These are phyloP conservation scores for Fallopia convolvulus DNA, from an alignment of 148 eudicot species.

Conservation along the genomic window DNA sequence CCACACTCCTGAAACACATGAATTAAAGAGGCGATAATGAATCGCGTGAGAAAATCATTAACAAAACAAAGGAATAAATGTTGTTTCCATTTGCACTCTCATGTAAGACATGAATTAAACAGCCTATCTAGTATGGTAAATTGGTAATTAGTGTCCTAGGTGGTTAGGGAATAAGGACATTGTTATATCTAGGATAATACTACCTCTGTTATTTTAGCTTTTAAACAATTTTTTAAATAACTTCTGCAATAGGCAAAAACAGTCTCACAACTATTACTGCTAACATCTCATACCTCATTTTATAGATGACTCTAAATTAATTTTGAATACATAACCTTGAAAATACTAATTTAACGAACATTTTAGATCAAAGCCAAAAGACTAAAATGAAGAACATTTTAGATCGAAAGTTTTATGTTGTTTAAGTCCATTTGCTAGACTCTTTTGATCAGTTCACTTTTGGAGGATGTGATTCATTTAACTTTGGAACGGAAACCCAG, in stretches of 20 bases:
- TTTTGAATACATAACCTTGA: not conserved
- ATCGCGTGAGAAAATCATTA: not conserved
- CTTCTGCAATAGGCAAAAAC: not conserved
- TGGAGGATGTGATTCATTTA: not conserved
- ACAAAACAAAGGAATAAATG: not conserved
- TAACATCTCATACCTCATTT: not conserved
- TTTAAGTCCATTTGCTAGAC: not conserved
- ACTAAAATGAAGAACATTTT: not conserved
- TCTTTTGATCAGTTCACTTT: not conserved
- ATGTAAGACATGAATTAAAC: not conserved
- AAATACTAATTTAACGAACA: not conserved
- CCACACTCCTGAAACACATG: not conserved
- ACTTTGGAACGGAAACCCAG: not conserved
- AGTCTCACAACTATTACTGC: too few species aligned
- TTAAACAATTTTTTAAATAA: not conserved
- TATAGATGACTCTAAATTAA: not conserved
- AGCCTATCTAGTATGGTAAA: not conserved
- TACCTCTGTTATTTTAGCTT: not conserved
- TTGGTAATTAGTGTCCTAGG: not conserved
- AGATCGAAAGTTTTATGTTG: not conserved
- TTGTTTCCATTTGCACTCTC: not conserved
- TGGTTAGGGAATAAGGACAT: not conserved
- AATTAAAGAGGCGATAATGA: not conserved
- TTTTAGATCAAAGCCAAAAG: not conserved
- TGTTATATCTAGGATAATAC: not conserved